Evolutionary conservation across 495 filamentous ascomycete species (phyloP), one percentile per base, ranked within the genome.

Genomic region (Aspergillus avenaceus): DNA sequence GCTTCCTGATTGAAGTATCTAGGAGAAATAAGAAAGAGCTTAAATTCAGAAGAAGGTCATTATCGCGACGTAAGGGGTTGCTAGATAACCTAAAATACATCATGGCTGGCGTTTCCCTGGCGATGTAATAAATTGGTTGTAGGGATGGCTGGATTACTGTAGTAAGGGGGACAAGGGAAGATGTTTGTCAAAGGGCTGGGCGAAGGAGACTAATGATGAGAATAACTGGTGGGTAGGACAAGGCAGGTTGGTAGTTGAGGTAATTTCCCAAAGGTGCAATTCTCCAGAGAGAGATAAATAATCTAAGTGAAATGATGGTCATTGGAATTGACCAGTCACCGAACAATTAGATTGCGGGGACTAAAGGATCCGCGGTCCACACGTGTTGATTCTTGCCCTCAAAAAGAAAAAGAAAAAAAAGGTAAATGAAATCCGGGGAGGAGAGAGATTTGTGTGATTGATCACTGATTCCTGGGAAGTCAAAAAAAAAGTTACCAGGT

Each of bases 291-390:
- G n/a, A n/a, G n/a, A n/a, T n/a, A n/a, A n/a, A n/a, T n/a, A n/a
- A n/a, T n/a, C n/a, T n/a, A n/a, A n/a, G 27, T 46, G 43, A 25
- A 21, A 18, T 45, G 26, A 16, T 45, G n/a, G n/a, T 31, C 18
- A 38, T 16, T 25, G 45, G 27, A 47, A 37, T 25, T 47, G 45
- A 47, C 12, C 29, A 25, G 31, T 47, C 45, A 47, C 45, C 16
- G n/a, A 47, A 32, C 36, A 38, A 22, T 14, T 18, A 18, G 16
- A 16, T 5, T 4, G 16, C 16, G 28, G n/a, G 8, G 13, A 45
- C 27, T 18, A 34, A 45, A 31, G 43, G 21, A 24, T 47, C 29
- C 25, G 26, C 29, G 42, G 31, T 45, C 45, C 27, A 45, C 43
- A 37, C 45, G 25, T 22, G 45, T 47, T 46, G 18, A 24, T 19